These are phyloP conservation scores for Fermentozyma sake DNA, from an alignment of 1,139 yeast species.

Conservation along the genomic window DNA sequence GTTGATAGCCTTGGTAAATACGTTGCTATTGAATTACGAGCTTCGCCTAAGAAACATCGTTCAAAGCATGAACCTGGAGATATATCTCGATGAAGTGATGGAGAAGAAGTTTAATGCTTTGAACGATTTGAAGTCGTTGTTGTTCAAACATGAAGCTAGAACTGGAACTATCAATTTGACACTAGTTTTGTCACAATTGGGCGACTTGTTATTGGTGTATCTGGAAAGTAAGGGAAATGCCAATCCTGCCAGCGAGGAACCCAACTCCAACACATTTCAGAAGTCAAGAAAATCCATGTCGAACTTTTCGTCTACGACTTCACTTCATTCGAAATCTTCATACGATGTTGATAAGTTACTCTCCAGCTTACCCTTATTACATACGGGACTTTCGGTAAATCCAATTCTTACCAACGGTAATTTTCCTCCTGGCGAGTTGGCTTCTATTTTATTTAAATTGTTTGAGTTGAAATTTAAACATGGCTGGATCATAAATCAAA, in stretches of 20 bases:
- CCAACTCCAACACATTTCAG: too few species aligned
- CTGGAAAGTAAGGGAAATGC: slow-evolving; percentile 16
- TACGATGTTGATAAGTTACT: slow-evolving; percentile 35
- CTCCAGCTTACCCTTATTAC: slow-evolving; percentile 56
- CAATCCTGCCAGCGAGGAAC: too few species aligned
- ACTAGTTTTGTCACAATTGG: slow-evolving; percentile 41
- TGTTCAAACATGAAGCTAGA: slow-evolving; percentile 15
- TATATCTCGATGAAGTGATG: slow-evolving; percentile 7
- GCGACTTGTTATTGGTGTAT: slow-evolving; percentile 35
- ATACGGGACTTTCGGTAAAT: slow-evolving; percentile 70
- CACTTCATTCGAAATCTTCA: slow-evolving; percentile 5
- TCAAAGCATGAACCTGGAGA: slow-evolving; percentile 7
- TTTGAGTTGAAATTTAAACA: slow-evolving; percentile 44
- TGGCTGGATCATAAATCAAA: slow-evolving; percentile 45
- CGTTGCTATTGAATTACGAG: slow-evolving; percentile 51
- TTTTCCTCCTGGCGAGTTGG: slow-evolving; percentile 42
- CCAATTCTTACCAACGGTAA: slow-evolving; percentile 62
- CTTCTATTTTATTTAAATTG: slow-evolving; percentile 31
- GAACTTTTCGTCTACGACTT: too few species aligned
- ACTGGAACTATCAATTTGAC: slow-evolving; percentile 22
- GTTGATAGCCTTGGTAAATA: slow-evolving; percentile 72
- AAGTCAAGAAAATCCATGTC: too few species aligned
- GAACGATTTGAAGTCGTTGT: slow-evolving; percentile 21
- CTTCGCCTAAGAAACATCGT: slow-evolving; percentile 11
- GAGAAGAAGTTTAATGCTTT: slow-evolving; percentile 9